Base-by-base conservation (phyloP, 257 asterid species). In the Nicotiana tomentosiformis region DNA sequence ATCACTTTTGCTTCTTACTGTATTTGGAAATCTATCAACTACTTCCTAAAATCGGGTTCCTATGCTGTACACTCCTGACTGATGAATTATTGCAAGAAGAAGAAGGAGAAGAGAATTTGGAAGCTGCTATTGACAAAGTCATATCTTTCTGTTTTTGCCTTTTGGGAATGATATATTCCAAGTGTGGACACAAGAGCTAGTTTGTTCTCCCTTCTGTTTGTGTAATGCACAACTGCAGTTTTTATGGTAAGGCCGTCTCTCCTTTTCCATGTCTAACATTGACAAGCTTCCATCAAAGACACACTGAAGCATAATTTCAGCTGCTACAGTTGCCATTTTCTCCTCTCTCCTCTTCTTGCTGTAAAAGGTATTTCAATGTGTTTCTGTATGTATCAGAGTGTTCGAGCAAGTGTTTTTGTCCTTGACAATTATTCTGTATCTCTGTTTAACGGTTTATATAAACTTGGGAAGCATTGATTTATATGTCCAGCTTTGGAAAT, bases 161-260 rank as follows among this genome's bases (percentile, higher is more conserved):
- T 57, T 57, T 57, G 10, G 83, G 57, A 83, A 89, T 3, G 90
- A 39, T n/a, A 89, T 17, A 60, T 67, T 84, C 78, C 84, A 83
- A 61, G 20, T 81, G 23, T 26, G 62, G 16, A 83, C 83, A 60
- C 10, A 82, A 46, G 80, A 11, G 32, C 77, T 85, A 0, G 84
- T 32, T 56, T 89, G 82, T 29, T 79, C 64, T 30, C 65, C 86
- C 32, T 86, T 86, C 20, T 9, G 18, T 29, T 84, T 74, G 82
- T 85, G 89, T 84, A 87, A 66, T 80, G 90, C 91, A 20, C 93
- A 90, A 49, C 82, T 74, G 87, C 91, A 90, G 82, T 88, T 81
- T 3, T 53, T 55, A n/a, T 90, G 91, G 30, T 88, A 87, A 3
- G 93, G 91, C 66, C 88, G 87, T 12, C 90, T 65, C 76, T 90